Evolutionary conservation across 1,284 basidiomycete species (phyloP).

Genomic region (Pseudozyma hubeiensis): DNA sequence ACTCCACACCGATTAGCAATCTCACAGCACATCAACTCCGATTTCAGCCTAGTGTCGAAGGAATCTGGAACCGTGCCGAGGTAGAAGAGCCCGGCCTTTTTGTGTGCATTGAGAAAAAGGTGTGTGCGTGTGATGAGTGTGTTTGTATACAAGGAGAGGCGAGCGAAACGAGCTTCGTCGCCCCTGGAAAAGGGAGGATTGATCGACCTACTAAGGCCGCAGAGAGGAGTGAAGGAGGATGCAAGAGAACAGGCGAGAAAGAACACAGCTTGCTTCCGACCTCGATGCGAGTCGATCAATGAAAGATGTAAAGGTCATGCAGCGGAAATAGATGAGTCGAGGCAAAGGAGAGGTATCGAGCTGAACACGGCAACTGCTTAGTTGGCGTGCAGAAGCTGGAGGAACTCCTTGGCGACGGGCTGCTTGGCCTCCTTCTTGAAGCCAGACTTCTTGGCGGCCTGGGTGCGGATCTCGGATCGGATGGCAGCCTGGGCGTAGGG

Average conservation of each 20-base stretch:
- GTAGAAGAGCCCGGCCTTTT: slow-evolving; percentile 34
- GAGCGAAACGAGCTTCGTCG: not conserved
- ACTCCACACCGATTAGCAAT: too few species aligned
- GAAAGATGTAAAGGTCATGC: slow-evolving; percentile 15
- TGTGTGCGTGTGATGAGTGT: not conserved
- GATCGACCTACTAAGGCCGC: too few species aligned
- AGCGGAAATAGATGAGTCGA: slow-evolving; percentile 13
- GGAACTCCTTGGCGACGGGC: slow-evolving; percentile 85
- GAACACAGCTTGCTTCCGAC: not conserved
- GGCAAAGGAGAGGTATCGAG: not conserved
- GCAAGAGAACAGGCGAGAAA: slow-evolving; percentile 29
- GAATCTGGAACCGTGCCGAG: slow-evolving; percentile 39
- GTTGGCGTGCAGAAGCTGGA: slow-evolving; percentile 75
- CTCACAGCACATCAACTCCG: too few species aligned
- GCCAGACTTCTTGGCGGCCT: slow-evolving; percentile 62
- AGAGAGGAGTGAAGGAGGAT: slow-evolving; percentile 1
- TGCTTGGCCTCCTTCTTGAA: slow-evolving; percentile 62
- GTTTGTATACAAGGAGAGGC: slow-evolving; percentile 30
- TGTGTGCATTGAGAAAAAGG: slow-evolving; percentile 30
- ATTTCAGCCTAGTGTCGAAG: not conserved
- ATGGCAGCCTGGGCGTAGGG: slow-evolving; percentile 82
- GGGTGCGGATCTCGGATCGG: slow-evolving; percentile 63
- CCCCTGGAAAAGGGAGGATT: too few species aligned
- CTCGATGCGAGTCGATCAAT: slow-evolving; percentile 18
- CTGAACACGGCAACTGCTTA: slow-evolving; percentile 16